These are phyloP conservation scores for Benincasa hispida DNA, from an alignment of 306 rosid species.

Conservation along the genomic window DNA sequence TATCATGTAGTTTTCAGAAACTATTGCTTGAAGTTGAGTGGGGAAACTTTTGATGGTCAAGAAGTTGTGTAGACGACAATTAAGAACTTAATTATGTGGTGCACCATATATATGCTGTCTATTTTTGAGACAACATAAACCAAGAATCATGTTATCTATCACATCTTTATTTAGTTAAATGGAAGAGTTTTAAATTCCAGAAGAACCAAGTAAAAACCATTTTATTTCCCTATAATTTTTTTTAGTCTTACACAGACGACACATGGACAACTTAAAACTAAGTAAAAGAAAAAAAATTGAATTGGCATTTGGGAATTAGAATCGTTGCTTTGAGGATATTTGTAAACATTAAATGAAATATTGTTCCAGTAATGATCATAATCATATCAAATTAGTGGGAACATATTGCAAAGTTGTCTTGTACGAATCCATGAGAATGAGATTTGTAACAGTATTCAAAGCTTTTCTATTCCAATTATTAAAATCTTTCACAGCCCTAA, in stretches of 20 bases:
- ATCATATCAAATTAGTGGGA: conserved; percentile 9
- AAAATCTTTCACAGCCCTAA: background rate
- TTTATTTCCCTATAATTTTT: background rate
- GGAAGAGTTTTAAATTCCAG: background rate
- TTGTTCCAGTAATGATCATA: background rate
- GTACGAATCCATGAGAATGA: conserved; percentile 3
- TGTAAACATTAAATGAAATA: background rate
- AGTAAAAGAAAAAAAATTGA: background rate
- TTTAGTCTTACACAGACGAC: background rate
- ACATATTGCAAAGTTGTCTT: conserved; percentile 5
- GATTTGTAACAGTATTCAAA: background rate
- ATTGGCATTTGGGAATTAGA: background rate
- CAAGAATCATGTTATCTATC: background rate
- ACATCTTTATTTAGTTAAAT: background rate
- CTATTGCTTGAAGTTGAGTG: background rate
- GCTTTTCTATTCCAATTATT: background rate
- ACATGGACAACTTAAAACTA: background rate
- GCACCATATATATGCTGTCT: background rate
- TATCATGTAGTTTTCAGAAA: background rate
- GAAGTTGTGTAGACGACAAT: background rate
- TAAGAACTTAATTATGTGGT: background rate
- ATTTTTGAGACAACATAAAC: background rate
- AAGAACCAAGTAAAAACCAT: background rate
- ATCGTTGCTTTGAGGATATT: conserved; percentile 2
- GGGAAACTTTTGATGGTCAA: background rate